Evolutionary conservation across 495 filamentous ascomycete species (phyloP), one percentile per base, ranked within the genome.

Genomic region (Sabuloglossum arenarium): DNA sequence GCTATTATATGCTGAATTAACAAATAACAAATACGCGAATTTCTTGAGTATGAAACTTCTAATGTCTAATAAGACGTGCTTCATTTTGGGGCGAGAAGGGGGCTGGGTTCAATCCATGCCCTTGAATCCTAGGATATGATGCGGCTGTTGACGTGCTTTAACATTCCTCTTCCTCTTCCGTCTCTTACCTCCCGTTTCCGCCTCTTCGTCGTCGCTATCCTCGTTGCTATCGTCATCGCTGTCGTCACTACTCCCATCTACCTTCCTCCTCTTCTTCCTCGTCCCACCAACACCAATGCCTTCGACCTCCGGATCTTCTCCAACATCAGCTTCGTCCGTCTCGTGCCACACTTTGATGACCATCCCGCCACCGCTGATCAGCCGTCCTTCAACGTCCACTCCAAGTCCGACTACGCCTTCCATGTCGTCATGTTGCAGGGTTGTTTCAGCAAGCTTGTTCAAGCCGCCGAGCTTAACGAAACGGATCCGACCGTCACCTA

Each of bases 321-420:
- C 39, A 4, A 3, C 5, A 16, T 62, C 68, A 30, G 69, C 70
- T 46, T 65, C 58, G 16, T 66, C 68, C 62, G 84, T 78, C 39
- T 43, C 39, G 60, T 80, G 71, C 88, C 88, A 96, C 10, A 96
- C 80, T 70, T 94, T 94, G 60, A 96, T 75, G 0, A 79, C 73
- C 61, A 75, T 75, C 2, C 88, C 88, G 54, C 88, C 88, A 37
- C 86, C 88, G 65, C 80, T 88, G 53, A 94, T 84, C 77, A 96
- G 78, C 52, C 88, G 75, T 53, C 87, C 83, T 49, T 80, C 79
- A 49, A 82, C 82, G 67, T 94, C 88, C 60, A 93, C 93, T 21
- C 77, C 82, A 14, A 96, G 60, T 11, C 77, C 79, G 9, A 88
- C 75, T 14, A 94, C 86, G 19, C 81, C 80, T 62, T 94, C 88